phyloP scores from a whole-genome alignment of 2,329 filamentous ascomycete species.

The Aspergillus terreus region DNA sequence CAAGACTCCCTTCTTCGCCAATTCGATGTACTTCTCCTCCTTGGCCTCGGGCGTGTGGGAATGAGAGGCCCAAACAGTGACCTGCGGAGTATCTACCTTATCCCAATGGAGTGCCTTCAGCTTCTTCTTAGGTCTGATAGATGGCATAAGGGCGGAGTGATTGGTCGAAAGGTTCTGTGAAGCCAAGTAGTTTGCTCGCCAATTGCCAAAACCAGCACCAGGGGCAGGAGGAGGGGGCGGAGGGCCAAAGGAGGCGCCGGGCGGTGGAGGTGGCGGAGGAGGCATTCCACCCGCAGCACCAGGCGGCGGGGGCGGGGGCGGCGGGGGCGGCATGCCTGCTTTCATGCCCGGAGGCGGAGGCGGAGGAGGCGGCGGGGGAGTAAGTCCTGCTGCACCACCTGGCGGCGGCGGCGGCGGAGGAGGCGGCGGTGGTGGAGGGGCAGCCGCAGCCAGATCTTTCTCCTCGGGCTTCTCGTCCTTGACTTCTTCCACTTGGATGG shows the following conservation, averaged over 20 bases:
- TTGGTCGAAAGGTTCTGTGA: conserved; percentile 53
- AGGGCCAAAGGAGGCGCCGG: conserved; percentile 39
- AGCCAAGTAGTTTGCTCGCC: conserved; percentile 69
- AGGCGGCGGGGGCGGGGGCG: conserved; percentile 43
- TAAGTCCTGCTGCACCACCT: conserved; percentile 42
- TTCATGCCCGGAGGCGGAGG: conserved; percentile 34
- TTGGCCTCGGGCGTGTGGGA: conserved; percentile 80
- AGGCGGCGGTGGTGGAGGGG: conserved; percentile 38
- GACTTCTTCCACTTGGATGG: conserved; percentile 38
- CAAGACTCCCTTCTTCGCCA: conserved; percentile 89
- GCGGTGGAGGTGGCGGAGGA: conserved; percentile 38
- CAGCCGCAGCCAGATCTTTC: conserved; percentile 25
- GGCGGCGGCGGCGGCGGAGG: conserved; percentile 43
- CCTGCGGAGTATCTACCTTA: conserved; percentile 88
- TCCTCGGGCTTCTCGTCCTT: conserved; percentile 10
- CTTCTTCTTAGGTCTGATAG: conserved; percentile 95
- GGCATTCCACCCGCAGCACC: conserved; percentile 39
- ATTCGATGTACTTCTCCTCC: conserved; percentile 92
- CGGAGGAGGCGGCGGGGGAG: conserved; percentile 44
- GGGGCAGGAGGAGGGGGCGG: conserved; percentile 64
- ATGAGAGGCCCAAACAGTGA: conserved; percentile 89
- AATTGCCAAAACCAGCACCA: conserved; percentile 56
- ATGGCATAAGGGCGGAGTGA: conserved; percentile 66
- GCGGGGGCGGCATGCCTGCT: conserved; percentile 44
- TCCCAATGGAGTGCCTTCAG: conserved; percentile 99